Conservation (phyloP, 2,329 filamentous ascomycete species). For the Coniochaeta sp. region DNA sequence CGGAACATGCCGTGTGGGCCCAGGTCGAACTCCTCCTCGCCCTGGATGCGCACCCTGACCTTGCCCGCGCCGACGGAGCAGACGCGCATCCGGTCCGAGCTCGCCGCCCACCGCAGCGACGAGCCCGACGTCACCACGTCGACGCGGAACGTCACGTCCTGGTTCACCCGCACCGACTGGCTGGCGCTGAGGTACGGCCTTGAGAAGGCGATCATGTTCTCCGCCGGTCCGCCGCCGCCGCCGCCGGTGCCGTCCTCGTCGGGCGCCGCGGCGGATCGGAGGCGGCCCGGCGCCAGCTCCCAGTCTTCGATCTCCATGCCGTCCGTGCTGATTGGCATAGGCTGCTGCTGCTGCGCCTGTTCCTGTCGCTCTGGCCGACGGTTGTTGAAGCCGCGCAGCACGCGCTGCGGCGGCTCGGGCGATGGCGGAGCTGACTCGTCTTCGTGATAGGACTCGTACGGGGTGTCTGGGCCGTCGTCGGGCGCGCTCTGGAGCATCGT, state of each 20-base stretch:
- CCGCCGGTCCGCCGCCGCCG: constrained; percentile 9
- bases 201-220: constrained; percentile 23
- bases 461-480: neutral
- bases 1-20: constrained; percentile 20
- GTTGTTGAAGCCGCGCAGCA: neutral
- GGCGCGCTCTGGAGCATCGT: neutral
- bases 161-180: constrained; percentile 15
- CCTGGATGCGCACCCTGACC: constrained; percentile 15
- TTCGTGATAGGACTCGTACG: neutral
- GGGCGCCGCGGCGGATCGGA: constrained; percentile 6
- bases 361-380: constrained; percentile 8
- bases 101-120: constrained; percentile 11
- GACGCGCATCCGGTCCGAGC: constrained; percentile 12
- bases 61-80: constrained; percentile 24
- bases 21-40: constrained; percentile 16
- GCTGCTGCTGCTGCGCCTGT: constrained; percentile 8
- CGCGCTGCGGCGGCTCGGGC: neutral
- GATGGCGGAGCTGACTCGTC: neutral
- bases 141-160: constrained; percentile 20
- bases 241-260: no score
- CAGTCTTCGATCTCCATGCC: constrained; percentile 26
- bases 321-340: constrained; percentile 13
- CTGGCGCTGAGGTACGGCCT: constrained; percentile 21
- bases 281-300: constrained; percentile 26
- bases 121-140: constrained; percentile 18